Percentiles rank a stretch among this genome's conserved stretches.
Conservation (phyloP, 192 early-diverging fungal genomes). For the Coemansia sp. region DNA sequence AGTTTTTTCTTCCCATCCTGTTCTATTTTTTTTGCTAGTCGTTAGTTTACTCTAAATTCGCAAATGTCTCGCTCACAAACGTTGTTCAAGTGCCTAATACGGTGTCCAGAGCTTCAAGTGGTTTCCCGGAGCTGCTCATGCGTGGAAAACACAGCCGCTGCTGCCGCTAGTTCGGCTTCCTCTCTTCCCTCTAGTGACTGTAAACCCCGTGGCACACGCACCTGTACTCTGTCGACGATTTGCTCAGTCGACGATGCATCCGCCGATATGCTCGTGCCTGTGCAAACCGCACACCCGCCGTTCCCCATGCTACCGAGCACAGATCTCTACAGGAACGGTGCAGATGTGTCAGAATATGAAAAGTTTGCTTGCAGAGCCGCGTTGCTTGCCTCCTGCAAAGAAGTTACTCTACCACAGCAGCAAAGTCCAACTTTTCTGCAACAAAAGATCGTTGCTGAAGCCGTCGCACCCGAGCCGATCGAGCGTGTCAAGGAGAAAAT, state of each 20-base stretch:
- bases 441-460: not conserved
- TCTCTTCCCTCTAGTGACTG: not conserved
- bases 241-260: not conserved
- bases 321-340: not conserved
- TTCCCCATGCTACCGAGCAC: not conserved
- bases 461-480: not conserved
- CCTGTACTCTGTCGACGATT: not conserved
- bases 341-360: not conserved
- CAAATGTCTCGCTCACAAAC: constrained; percentile 2
- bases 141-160: not conserved
- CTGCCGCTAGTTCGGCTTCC: not conserved
- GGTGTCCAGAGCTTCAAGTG: not conserved
- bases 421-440: not conserved
- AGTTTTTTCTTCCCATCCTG: constrained; percentile 2
- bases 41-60: not conserved
- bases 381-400: not conserved
- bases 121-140: constrained; percentile 3
- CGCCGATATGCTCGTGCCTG: not conserved
- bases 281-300: not conserved
- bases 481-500: constrained; percentile 26
- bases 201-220: not conserved
- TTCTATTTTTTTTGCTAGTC: not conserved
- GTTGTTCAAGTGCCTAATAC: not conserved
- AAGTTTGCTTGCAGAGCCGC: not conserved
- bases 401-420: not conserved